Base-by-base conservation (phyloP, 495 filamentous ascomycete genomes). In the Schizothecium vesticola region DNA sequence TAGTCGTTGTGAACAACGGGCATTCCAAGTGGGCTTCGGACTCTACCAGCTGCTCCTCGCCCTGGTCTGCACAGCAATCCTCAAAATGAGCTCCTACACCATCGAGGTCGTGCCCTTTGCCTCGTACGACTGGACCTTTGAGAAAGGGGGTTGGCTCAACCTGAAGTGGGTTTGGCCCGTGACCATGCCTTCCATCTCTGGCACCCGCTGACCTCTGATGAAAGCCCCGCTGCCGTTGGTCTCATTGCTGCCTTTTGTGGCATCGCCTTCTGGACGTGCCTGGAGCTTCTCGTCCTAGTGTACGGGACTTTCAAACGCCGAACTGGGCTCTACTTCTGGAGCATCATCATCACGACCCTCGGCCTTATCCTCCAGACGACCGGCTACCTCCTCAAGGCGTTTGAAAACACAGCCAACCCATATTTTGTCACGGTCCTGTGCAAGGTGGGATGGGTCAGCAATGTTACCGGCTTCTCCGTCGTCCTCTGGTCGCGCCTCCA, bases 311-410 rank as follows among this genome's bases (percentile, higher is more conserved):
- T 81, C 63, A 69, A 68, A 22, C 29, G 59, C 29, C 21, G 70
- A 36, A 72, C 19, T 51, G 71, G 65, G 0, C 67, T 78, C 10
- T 80, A 80, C 67, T 82, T 80, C 69, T 80, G 73, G 76, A 71
- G 67, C 57, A 63, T 82, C 26, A 22, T 80, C 3, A 63, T 86
- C 56, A 80, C 82, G 6, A 82, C 84, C 0, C 75, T 78, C 5
- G 78, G 77, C 19, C 72, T 79, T 19, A 64, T 75, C 36, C 25
- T 74, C 13, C 75, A 80, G 55, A 68, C 75, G 10, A 25, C 73
- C 22, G 57, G 57, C 22, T 59, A 59, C 57, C 57, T 59, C 57
- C 57, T 59, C 22, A 59, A 59, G 22, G 24, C 24, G 9, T 59
- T 59, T 59, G 57, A 59, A 11, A 59, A 59, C 13, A 19, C 57